A percentile compares a stretch with the other conserved stretches of the same genome.
Evolutionary conservation across 2,329 filamentous ascomycete genomes (phyloP).

Genomic region (Boeremia exigua): DNA sequence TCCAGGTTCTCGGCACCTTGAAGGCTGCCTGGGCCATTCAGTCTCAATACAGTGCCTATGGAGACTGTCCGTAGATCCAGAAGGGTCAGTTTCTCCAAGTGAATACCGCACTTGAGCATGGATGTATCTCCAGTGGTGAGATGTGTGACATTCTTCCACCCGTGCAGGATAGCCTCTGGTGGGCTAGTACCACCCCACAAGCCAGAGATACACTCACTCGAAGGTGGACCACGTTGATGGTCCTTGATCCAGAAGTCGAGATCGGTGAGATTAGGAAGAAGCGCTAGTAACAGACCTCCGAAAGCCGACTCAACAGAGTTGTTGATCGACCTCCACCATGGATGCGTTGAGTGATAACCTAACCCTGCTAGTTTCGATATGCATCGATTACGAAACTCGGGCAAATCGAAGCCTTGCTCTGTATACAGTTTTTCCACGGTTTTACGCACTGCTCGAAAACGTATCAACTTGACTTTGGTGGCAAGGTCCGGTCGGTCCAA

Average conservation of each 20-base stretch:
- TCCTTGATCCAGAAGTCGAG: slow-evolving; percentile 31
- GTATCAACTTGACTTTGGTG: slow-evolving; percentile 24
- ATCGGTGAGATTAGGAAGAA: slow-evolving; percentile 27
- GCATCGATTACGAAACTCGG: slow-evolving; percentile 18
- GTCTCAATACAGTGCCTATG: slow-evolving; percentile 22
- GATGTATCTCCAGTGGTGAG: slow-evolving; percentile 25
- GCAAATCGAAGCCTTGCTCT: slow-evolving; percentile 20
- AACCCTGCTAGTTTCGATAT: slow-evolving; percentile 17
- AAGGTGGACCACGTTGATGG: slow-evolving; percentile 22
- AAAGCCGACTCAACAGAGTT: slow-evolving; percentile 34
- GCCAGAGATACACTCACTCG: slow-evolving; percentile 28
- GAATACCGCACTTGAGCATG: slow-evolving; percentile 22
- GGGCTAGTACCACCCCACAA: slow-evolving; percentile 24
- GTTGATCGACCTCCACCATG: slow-evolving; percentile 26
- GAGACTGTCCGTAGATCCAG: slow-evolving; percentile 23
- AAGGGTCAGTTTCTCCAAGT: slow-evolving; percentile 21
- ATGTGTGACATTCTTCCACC: slow-evolving; percentile 17
- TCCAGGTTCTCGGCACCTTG: slow-evolving; percentile 23
- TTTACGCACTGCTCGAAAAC: slow-evolving; percentile 26
- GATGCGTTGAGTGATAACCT: slow-evolving; percentile 15
- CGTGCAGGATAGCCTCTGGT: slow-evolving; percentile 10
- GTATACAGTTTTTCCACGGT: slow-evolving; percentile 20
- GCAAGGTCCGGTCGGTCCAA: slow-evolving; percentile 30
- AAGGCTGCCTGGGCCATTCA: slow-evolving; percentile 32
- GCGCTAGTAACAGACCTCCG: slow-evolving; percentile 25